Base-by-base conservation (phyloP, 345 rosid genomes). In the Nasturtium officinale region DNA sequence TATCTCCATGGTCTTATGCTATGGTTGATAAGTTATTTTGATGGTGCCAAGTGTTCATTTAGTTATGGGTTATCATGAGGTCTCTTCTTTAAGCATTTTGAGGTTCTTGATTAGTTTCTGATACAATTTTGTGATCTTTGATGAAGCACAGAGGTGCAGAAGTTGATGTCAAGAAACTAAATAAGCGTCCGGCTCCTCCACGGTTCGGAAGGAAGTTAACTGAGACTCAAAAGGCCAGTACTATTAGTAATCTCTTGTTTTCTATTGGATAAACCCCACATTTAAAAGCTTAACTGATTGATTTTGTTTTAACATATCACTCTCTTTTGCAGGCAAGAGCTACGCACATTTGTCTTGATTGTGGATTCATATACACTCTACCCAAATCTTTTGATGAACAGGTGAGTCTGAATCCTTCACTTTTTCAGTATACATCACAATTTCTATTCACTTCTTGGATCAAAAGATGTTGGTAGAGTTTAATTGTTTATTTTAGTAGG, bases 101-200 rank as follows among this genome's bases (percentile, higher is more conserved):
- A 9, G 42, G 65, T 65, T 65, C 17, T 45, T 73, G 4, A 55
- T 11, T 55, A 20, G 69, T 68, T 29, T 61, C 3, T 18, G 53
- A 37, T 75, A 5, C 6, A 60, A 54, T 61, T 61, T 16, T 68
- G 2, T 61, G 47, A 16, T 63, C 21, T 37, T 59, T 72, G 30
- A 66, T 43, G 21, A 53, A 9, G 61, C 80, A 80, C 81, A 90
- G 98, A 80, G 98, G 98, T 26, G 94, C 86, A 64, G 87, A 82
- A 0, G 97, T 90, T 16, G 98, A 94, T 78, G 97, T 94, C 47
- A 94, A 87, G 81, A 79, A 88, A 61, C 85, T 94, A 21, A 66
- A 90, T 3, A 94, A 94, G 82, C 90, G 98, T 66, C 98, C 98
- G 2, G 94, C 96, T 69, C 98, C 98, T 68, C 97, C 98, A 0